Evolutionary conservation across 2,329 filamentous ascomycete genomes (phyloP).

Genomic region (Stromatinia cepivora): DNA sequence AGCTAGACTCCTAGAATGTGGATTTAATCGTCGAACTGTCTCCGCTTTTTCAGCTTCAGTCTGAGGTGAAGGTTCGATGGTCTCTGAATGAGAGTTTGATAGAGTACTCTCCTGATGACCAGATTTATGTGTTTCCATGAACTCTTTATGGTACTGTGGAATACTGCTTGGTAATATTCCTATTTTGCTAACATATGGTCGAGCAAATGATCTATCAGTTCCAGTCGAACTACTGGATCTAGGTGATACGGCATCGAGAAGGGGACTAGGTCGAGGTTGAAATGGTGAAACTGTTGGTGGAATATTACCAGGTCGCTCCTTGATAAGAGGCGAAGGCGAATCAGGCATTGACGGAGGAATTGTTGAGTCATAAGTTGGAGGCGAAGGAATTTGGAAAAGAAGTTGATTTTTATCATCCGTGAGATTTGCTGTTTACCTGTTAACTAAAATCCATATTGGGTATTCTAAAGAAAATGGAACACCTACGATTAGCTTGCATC

Average conservation of each 20-base stretch:
- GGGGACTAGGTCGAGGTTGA: constrained; percentile 31
- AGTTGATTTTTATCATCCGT: constrained; percentile 40
- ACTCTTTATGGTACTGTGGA: constrained; percentile 86
- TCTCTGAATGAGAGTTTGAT: constrained; percentile 44
- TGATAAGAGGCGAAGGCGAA: constrained; percentile 9
- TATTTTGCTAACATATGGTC: constrained; percentile 69
- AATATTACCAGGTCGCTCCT: constrained; percentile 20
- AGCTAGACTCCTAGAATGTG: constrained; percentile 72
- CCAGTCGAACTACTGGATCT: constrained; percentile 39
- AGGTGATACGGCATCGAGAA: constrained; percentile 38
- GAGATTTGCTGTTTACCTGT: constrained; percentile 37
- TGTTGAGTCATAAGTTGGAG: constrained; percentile 50
- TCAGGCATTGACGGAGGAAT: constrained; percentile 14
- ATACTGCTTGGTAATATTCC: constrained; percentile 89
- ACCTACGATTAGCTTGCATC: constrained; percentile 91
- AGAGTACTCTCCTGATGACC: constrained; percentile 47
- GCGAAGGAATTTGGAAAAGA: constrained; percentile 56
- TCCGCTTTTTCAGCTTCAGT: constrained; percentile 78
- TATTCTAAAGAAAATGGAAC: not conserved
- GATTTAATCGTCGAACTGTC: constrained; percentile 77
- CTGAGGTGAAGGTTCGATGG: constrained; percentile 44
- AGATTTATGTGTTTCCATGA: constrained; percentile 71
- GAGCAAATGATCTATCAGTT: constrained; percentile 37
- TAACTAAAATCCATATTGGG: constrained; percentile 18
- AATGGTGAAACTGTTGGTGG: constrained; percentile 14